Evolutionary conservation across 306 rosid genomes (phyloP), one percentile per base, ranked within the genome.

Genomic region (Prunus mira): DNA sequence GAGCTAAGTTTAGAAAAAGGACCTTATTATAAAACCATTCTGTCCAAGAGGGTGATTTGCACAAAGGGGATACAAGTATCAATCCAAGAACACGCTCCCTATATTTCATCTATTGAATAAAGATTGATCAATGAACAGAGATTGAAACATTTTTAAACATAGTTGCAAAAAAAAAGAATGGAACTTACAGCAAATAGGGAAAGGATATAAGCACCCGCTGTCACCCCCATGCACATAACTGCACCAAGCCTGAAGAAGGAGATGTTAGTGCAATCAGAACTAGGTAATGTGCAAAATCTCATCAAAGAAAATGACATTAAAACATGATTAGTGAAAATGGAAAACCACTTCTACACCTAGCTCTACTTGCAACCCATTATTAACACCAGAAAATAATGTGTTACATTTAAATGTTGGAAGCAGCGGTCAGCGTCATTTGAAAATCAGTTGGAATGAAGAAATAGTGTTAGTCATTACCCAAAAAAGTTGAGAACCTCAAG

Each of bases 151-250:
- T 28, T 43, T 28, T 60, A 43, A 77, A 54, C 62, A 62, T 12
- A 46, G 67, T 61, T 58, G 74, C 19, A 58, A 1, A 69, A 0
- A 0, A 0, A 12, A 38, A 30, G 47, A 47, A 65, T 69, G 74
- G 67, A 71, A 87, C 98, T 60, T 93, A 93, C 98, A 22, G 98
- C 93, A 50, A 93, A 93, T 61, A 93, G 79, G 3, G 93, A 72
- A 45, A 93, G 96, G 82, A 93, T 88, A 81, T 91, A 93, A 51
- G 96, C 98, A 78, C 98, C 98, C 22, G 97, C 93, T 1, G 93
- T 91, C 71, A 88, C 97, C 78, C 98, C 98, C 98, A 93, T 91
- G 82, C 98, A 93, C 98, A 93, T 93, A 78, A 93, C 98, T 19
- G 96, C 96, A 70, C 90, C 96, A 71, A 93, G 97, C 89, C 98